phyloP scores from a whole-genome alignment of 176 grass and related monocot genomes.

The Coix lacrymajobi region DNA sequence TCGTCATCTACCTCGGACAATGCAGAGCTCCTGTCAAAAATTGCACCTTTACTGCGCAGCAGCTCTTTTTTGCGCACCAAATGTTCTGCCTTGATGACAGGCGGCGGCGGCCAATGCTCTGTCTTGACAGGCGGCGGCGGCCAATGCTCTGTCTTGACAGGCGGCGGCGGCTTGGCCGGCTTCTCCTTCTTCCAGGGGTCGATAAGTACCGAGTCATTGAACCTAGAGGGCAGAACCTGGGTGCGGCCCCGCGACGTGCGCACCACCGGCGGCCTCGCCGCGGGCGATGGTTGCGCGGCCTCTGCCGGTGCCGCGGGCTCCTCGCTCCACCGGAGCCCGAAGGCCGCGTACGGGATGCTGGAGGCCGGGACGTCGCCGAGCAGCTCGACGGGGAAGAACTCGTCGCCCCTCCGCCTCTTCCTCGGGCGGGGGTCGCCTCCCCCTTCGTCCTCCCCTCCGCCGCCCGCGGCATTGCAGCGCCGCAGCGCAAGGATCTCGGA shows the following conservation, averaged over 20 bases:
- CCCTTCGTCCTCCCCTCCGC: slow-evolving; percentile 29
- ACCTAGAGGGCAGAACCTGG: slow-evolving; percentile 74
- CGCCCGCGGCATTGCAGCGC: slow-evolving; percentile 77
- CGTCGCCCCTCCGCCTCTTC: slow-evolving; percentile 63
- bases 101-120: slow-evolving; percentile 4
- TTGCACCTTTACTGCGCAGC: slow-evolving; percentile 19
- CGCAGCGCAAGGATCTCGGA: slow-evolving; percentile 60
- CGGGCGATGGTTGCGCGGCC: slow-evolving; percentile 13
- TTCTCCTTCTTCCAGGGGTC: slow-evolving; percentile 95
- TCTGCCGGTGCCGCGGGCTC: slow-evolving; percentile 11
- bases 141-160: slow-evolving; percentile 30
- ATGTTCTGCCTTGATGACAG: slow-evolving; percentile 14
- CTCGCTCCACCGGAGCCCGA: slow-evolving; percentile 45
- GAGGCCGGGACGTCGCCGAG: slow-evolving; percentile 62
- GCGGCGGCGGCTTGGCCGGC: slow-evolving; percentile 12
- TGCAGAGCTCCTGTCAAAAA: slow-evolving; percentile 24
- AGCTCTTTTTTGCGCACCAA: slow-evolving; percentile 20
- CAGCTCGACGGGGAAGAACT: slow-evolving; percentile 80
- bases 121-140: not conserved
- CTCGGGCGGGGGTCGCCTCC: slow-evolving; percentile 28
- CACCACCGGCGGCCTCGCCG: slow-evolving; percentile 55
- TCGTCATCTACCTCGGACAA: slow-evolving; percentile 33
- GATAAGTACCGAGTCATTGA: slow-evolving; percentile 84
- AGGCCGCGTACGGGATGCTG: slow-evolving; percentile 54
- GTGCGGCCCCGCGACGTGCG: slow-evolving; percentile 73